phyloP scores from a whole-genome alignment of 1,139 yeast genomes.

The Lodderomyces elongisporus region DNA sequence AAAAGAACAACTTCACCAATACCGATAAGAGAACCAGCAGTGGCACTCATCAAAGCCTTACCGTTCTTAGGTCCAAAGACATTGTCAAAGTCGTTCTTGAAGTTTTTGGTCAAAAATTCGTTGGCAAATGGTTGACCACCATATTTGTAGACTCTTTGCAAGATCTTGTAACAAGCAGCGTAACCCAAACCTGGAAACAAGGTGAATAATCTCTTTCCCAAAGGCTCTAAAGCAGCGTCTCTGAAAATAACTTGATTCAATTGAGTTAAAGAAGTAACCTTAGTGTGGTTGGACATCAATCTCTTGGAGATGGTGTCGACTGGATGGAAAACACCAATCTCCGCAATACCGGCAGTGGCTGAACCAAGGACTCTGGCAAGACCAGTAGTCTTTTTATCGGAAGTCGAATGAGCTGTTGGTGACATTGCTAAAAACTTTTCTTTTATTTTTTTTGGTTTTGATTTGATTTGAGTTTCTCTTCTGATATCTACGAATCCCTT shows the following conservation, averaged over 20 bases:
- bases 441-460: too few species aligned
- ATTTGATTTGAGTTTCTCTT: too few species aligned
- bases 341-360: conserved; percentile 96
- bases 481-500: too few species aligned
- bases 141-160: conserved; percentile 96
- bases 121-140: conserved; percentile 99
- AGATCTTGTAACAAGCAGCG: conserved; percentile 94
- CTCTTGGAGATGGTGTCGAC: conserved; percentile 98
- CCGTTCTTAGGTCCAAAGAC: conserved; percentile 92
- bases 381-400: conserved; percentile 85
- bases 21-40: conserved; percentile 96
- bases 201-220: conserved; percentile 70
- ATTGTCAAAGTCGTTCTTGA: conserved; percentile 63
- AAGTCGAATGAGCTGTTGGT: conserved; percentile 33
- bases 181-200: conserved; percentile 97
- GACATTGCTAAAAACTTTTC: too few species aligned
- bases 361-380: conserved; percentile 91
- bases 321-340: conserved; percentile 96
- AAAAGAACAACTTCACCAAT: conserved; percentile 94
- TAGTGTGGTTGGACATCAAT: conserved; percentile 91
- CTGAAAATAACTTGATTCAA: conserved; percentile 84
- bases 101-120: conserved; percentile 78
- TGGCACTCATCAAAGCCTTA: conserved; percentile 91
- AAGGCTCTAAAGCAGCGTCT: conserved; percentile 68
- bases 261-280: conserved; percentile 55